A percentile compares a stretch with the other conserved stretches of the same genome.
Evolutionary conservation across 1,284 basidiomycete species (phyloP).

Genomic region (Boletus smithii): DNA sequence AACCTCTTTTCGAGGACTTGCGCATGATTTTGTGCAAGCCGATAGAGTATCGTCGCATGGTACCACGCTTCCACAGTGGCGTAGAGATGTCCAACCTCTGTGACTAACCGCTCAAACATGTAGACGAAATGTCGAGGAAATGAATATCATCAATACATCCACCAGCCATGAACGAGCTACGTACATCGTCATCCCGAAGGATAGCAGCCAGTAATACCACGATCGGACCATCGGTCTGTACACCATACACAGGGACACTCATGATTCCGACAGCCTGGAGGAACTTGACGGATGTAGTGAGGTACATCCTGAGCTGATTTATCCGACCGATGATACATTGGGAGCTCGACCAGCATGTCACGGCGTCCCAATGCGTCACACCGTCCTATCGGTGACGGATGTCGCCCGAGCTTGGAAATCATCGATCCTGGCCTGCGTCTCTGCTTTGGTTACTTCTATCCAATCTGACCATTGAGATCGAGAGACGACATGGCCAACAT

Average conservation of each 20-base stretch:
- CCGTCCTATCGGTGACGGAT: slow-evolving; percentile 3
- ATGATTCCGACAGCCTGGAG: slow-evolving; percentile 8
- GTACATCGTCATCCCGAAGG: slow-evolving; percentile 7
- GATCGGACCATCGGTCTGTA: slow-evolving; percentile 7
- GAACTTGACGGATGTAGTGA: slow-evolving; percentile 12
- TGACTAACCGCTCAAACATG: slow-evolving; percentile 8
- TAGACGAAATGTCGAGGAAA: slow-evolving; percentile 3
- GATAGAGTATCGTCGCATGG: slow-evolving; percentile 10
- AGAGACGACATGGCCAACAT: background rate
- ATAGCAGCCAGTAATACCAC: slow-evolving; percentile 6
- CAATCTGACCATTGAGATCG: background rate
- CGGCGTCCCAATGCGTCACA: slow-evolving; percentile 10
- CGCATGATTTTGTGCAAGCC: slow-evolving; percentile 8
- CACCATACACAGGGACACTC: slow-evolving; percentile 5
- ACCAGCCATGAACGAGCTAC: background rate
- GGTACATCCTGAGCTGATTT: slow-evolving; percentile 15
- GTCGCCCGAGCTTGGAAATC: background rate
- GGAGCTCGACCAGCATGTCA: slow-evolving; percentile 10
- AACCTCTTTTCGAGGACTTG: slow-evolving; percentile 3
- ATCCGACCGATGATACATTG: background rate
- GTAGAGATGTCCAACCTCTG: slow-evolving; percentile 9
- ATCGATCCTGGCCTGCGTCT: background rate
- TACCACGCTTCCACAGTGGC: slow-evolving; percentile 5
- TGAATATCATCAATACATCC: too few relatives aligned
- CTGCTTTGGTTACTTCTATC: background rate